Evolutionary conservation across 2,329 filamentous ascomycete genomes (phyloP), one percentile per base, ranked within the genome.

Genomic region (Capronia americana): DNA sequence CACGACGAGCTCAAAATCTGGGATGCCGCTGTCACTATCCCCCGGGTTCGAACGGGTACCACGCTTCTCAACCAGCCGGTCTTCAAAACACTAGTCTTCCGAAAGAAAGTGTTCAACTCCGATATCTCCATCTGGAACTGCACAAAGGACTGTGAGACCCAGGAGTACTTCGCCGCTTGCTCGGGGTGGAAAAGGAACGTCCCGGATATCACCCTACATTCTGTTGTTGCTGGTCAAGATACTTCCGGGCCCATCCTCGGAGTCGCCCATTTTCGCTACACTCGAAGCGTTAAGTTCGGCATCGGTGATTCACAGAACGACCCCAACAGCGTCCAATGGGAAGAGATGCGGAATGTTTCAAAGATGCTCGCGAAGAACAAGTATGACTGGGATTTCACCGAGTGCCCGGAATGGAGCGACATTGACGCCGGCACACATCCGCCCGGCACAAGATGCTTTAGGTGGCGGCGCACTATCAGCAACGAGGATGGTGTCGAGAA

Each of bases 131-230:
- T 64, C 53, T 50, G 54, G 51, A 20, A 58, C n/a, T 23, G 28
- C 38, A 38, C 14, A 8, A 24, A 32, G 17, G 10, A n/a, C 12
- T n/a, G 17, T 26, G 54, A 58, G 14, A 38, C 11, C 6, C 17
- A n/a, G 38, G 28, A 48, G n/a, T 64, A 64, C 54, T 64, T 48
- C 14, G 61, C 61, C 20, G 23, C 24, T 14, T 44, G 41, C 7
- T 20, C 38, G 8, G 41, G 11, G 26, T 41, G 53, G 30, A 64
- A 38, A 41, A 20, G 24, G 12, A 64, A 58, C 32, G 24, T 46
- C 11, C 61, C 61, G 1, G 61, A 58, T 23, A 44, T 64, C 38
- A 64, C 55, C 14, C 61, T 64, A 3, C 53, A 64, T 28, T 26
- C 41, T 17, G 53, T 10, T 4, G 38, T 23, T 34, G 23, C 20